Evolutionary conservation across 805 yeast genomes (phyloP), one percentile per base, ranked within the genome.

Genomic region (Saccharomycopsis fibuligera): DNA sequence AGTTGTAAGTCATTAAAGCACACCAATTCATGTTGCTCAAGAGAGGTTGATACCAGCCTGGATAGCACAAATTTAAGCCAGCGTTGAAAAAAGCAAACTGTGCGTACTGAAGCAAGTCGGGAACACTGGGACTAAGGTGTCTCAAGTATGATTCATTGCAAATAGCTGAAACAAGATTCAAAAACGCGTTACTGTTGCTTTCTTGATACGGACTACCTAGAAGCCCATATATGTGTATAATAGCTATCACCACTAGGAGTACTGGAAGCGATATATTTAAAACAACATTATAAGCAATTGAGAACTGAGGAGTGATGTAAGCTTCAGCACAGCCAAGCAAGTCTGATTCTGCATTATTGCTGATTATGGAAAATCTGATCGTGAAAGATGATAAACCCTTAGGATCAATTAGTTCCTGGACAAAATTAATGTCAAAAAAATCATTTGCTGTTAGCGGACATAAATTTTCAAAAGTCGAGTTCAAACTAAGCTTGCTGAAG

Each of bases 31-130:
- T 57, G 14, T 70, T 63, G 2, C 78, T 66, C 41, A 79, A 60
- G 12, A 76, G 59, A 0, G 83, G 83, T 52, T 74, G 83, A 50
- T 72, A 76, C 57, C 75, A 79, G 0, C 83, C 86, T 0, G 89
- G 88, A 55, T 76, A 82, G 23, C 68, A 63, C 17, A 82, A 59
- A 54, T 72, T 70, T 25, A 83, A 63, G 3, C 77, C 82, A 4
- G 75, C 76, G 55, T 75, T 68, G 58, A 80, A 76, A 38, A 78
- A 70, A 1, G 79, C 74, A 63, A 74, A 81, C 58, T 83, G 88
- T 30, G 79, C 58, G 60, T 79, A 81, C 17, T 68, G 61, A 1
- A 81, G 54, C 38, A 75, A 69, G 33, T 76, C 76, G 3, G 66
- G 63, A 6, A 71, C 67, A 10, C 74, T 70, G 1, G 86, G 83